phyloP scores from a whole-genome alignment of 1,139 yeast genomes.

The Pichia kudriavzevii region DNA sequence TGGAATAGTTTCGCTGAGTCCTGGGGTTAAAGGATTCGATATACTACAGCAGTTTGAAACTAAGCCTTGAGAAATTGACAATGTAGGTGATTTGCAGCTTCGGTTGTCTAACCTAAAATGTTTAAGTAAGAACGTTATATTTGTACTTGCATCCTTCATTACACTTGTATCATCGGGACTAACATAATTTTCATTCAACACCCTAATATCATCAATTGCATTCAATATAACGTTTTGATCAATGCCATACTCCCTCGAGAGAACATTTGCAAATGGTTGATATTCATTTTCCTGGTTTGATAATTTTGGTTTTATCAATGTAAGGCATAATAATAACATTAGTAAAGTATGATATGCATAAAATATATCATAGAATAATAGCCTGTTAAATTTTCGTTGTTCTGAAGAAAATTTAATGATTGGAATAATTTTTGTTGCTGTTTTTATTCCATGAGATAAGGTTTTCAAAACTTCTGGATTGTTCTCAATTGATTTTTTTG shows the following conservation, averaged over 20 bases:
- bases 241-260: conserved; percentile 15
- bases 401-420: conserved; percentile 20
- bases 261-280: no score
- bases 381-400: conserved; percentile 27
- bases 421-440: conserved; percentile 26
- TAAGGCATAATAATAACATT: conserved; percentile 27
- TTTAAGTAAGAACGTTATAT: conserved; percentile 12
- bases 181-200: conserved; percentile 9
- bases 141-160: conserved; percentile 16
- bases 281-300: no score
- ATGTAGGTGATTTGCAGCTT: neutral
- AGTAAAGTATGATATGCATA: conserved; percentile 30
- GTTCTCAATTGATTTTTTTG: conserved; percentile 22
- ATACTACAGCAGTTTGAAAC: no score
- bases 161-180: conserved; percentile 10
- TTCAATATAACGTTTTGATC: conserved; percentile 22
- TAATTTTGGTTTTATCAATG: conserved; percentile 23
- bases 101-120: conserved; percentile 11
- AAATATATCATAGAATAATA: conserved; percentile 29
- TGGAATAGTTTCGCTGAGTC: neutral
- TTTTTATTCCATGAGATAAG: conserved; percentile 27
- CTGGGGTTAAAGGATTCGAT: no score
- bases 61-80: no score
- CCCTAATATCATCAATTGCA: conserved; percentile 24
- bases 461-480: conserved; percentile 26